A percentile compares a stretch with the other conserved stretches of the same genome.
These are phyloP conservation scores for Plasmodium knowlesi DNA, from an alignment of 169 alveolate species.

Conservation along the genomic window DNA sequence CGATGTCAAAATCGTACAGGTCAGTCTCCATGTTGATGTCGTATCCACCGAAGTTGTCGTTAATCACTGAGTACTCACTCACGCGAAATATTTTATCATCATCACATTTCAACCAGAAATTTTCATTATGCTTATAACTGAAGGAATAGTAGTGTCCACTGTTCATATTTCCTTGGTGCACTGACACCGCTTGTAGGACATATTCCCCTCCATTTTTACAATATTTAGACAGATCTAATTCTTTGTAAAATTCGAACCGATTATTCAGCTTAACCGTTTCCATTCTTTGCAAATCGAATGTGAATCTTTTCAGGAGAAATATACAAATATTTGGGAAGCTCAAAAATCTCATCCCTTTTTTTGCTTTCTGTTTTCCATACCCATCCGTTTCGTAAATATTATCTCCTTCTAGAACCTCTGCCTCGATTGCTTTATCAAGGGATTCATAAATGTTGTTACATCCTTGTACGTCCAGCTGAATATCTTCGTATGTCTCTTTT, in stretches of 20 bases:
- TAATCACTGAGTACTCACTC: constrained; percentile 89
- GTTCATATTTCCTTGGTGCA: constrained; percentile 95
- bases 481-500: constrained; percentile 91
- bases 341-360: constrained; percentile 93
- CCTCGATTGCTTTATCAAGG: constrained; percentile 91
- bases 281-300: constrained; percentile 88
- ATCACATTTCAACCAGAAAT: constrained; percentile 93
- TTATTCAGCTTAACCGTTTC: constrained; percentile 92
- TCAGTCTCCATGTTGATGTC: constrained; percentile 86
- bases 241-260: constrained; percentile 93
- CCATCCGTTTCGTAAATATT: constrained; percentile 96
- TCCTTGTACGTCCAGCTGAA: constrained; percentile 95
- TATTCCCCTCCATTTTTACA: constrained; percentile 83
- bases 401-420: constrained; percentile 95
- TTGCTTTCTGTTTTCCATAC: constrained; percentile 89
- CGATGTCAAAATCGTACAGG: constrained; percentile 47
- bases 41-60: constrained; percentile 92
- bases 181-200: constrained; percentile 93
- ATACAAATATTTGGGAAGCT: constrained; percentile 95
- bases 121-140: constrained; percentile 80
- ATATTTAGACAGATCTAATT: constrained; percentile 87
- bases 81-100: constrained; percentile 93
- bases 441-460: constrained; percentile 92
- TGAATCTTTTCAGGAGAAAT: constrained; percentile 93
- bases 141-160: constrained; percentile 97